Evolutionary conservation across 805 yeast species (phyloP).

Genomic region (Teunomyces funiuensis): DNA sequence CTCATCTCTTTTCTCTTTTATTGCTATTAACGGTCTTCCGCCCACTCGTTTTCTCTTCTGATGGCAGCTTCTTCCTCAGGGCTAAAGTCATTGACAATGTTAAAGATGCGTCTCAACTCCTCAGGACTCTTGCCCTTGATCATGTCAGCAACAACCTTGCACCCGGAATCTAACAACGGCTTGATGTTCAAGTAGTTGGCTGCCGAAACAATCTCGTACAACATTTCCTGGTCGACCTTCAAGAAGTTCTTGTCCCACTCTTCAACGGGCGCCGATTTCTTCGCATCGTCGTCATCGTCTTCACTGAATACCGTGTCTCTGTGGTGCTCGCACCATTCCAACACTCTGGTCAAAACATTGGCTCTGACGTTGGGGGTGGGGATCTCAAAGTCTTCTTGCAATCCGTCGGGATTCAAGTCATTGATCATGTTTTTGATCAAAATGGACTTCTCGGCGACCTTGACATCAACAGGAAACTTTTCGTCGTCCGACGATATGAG

Average conservation of each 20-base stretch:
- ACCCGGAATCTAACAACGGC: slow-evolving; percentile 74
- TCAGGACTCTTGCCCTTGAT: slow-evolving; percentile 78
- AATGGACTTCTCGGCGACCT: slow-evolving; percentile 84
- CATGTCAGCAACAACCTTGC: slow-evolving; percentile 83
- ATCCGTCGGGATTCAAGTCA: slow-evolving; percentile 61
- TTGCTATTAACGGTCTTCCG: slow-evolving; percentile 64
- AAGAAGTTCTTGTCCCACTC: slow-evolving; percentile 95
- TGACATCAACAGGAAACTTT: slow-evolving; percentile 69
- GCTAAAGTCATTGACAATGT: slow-evolving; percentile 77
- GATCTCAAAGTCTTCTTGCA: slow-evolving; percentile 70
- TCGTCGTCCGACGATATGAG: slow-evolving; percentile 82
- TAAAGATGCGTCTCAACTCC: slow-evolving; percentile 76
- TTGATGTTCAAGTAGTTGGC: slow-evolving; percentile 76
- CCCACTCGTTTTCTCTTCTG: slow-evolving; percentile 88
- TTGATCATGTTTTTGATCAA: slow-evolving; percentile 83
- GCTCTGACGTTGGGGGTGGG: slow-evolving; percentile 91
- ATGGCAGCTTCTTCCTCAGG: slow-evolving; percentile 89
- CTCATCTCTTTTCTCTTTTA: background rate
- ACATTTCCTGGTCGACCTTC: slow-evolving; percentile 90
- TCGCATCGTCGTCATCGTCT: slow-evolving; percentile 77
- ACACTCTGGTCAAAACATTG: slow-evolving; percentile 81
- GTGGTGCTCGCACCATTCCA: slow-evolving; percentile 96
- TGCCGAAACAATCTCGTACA: slow-evolving; percentile 78
- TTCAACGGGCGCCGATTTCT: slow-evolving; percentile 87
- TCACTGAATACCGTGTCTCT: slow-evolving; percentile 75